Evolutionary conservation across 1,139 yeast species (phyloP).

Genomic region (Nakaseomyces kungkrabaensis): DNA sequence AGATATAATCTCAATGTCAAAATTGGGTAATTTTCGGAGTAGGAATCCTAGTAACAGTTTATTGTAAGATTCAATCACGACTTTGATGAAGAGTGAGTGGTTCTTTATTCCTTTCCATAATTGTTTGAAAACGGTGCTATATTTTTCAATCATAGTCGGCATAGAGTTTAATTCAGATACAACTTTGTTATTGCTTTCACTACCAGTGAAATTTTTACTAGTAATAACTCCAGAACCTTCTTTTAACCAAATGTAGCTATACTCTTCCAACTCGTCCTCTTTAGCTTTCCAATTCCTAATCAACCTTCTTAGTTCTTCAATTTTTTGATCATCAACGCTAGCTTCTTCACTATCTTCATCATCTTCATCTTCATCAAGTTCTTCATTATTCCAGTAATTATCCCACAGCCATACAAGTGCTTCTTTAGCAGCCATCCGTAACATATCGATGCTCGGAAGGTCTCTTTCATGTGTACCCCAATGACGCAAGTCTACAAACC

Average conservation of each 20-base stretch:
- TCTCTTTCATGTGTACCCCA: constrained; percentile 78
- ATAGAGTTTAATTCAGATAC: not conserved
- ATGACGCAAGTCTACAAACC: constrained; percentile 85
- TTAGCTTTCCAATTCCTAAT: constrained; percentile 16
- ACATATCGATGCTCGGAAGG: constrained; percentile 59
- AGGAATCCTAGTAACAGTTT: constrained; percentile 12
- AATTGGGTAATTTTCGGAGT: constrained; percentile 11
- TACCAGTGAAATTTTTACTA: constrained; percentile 15
- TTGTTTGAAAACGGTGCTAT: constrained; percentile 12
- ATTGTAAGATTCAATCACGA: constrained; percentile 9
- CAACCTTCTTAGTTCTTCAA: not conserved
- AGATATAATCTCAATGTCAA: constrained; percentile 15
- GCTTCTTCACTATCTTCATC: constrained; percentile 24
- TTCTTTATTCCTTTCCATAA: constrained; percentile 16
- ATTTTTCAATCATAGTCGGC: constrained; percentile 9
- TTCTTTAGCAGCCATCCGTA: constrained; percentile 45
- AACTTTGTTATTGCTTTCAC: constrained; percentile 2
- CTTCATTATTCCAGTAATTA: constrained; percentile 56
- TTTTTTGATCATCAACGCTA: constrained; percentile 5
- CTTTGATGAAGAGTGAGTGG: constrained; percentile 9
- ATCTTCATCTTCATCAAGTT: constrained; percentile 22
- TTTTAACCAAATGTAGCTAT: constrained; percentile 21
- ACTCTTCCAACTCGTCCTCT: constrained; percentile 27
- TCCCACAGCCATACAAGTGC: constrained; percentile 71
- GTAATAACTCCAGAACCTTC: constrained; percentile 11